Base-by-base conservation (phyloP, 306 rosid species). In the Fragaria vesca region DNA sequence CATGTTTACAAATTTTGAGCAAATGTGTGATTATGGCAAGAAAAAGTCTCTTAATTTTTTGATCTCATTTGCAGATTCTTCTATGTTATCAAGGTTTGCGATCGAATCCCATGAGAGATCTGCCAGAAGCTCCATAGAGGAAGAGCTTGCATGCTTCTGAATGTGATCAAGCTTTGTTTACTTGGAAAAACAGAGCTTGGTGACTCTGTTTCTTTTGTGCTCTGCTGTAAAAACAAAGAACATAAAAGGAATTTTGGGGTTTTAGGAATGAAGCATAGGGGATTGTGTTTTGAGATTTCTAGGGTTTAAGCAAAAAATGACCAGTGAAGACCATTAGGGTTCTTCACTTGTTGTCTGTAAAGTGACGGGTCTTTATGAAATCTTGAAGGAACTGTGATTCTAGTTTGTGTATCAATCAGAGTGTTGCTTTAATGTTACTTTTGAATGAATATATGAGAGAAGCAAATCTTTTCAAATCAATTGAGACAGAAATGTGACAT, bases 341-440 rank as follows among this genome's bases (percentile, higher is more conserved):
- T 36, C 20, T 24, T 82, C 76, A 61, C 77, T 48, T 72, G 85
- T 38, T 75, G 66, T 83, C 79, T 85, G 88, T 84, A 84, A 52
- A 88, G 88, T 78, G 83, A 87, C 78, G 94, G 73, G 80, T 30
- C 81, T 1, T 86, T 73, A 82, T 87, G 87, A 84, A 83, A 82
- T 83, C 81, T 88, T 85, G 61, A 85, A 52, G 72, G n/a, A 42
- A 70, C 30, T 75, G 50, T 47, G 80, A 76, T 72, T 60, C 65
- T 43, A 63, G 87, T 81, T 65, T 73, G 62, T 78, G 46, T 57
- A 40, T 81, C 26, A 57, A 42, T 63, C n/a, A 43, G 51, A 24
- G 71, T 5, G 71, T 34, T 45, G 80, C 77, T 51, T 70, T 71
- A 26, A 78, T 83, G 81, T 55, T 81, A 28, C 80, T 52, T 68